phyloP scores from a whole-genome alignment of 2,329 filamentous ascomycete genomes.

The Parafenestella ontariensis region DNA sequence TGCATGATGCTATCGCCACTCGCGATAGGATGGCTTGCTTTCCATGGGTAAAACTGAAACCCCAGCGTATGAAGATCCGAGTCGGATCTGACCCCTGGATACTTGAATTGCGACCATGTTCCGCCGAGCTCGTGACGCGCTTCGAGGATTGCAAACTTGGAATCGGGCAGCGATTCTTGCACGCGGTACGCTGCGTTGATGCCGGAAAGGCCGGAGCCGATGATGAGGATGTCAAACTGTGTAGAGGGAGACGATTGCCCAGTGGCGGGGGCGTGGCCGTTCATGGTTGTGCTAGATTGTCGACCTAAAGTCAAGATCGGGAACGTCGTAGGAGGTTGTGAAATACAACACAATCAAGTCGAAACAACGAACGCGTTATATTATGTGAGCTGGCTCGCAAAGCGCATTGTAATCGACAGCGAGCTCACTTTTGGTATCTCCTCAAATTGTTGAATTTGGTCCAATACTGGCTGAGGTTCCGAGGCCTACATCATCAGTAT shows the following conservation, averaged over 20 bases:
- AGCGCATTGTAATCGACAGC: no score
- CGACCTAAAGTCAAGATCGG: background rate
- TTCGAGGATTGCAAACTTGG: conserved; percentile 72
- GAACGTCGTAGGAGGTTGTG: background rate
- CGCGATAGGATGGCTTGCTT: conserved; percentile 55
- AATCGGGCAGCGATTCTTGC: conserved; percentile 63
- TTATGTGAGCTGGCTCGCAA: no score
- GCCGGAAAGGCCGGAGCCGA: conserved; percentile 77
- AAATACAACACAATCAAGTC: no score
- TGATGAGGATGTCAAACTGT: conserved; percentile 61
- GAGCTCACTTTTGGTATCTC: no score
- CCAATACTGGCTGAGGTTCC: no score
- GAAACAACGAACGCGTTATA: no score
- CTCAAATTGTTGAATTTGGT: no score
- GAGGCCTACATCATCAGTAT: no score
- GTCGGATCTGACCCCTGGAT: conserved; percentile 70
- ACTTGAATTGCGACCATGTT: conserved; percentile 80
- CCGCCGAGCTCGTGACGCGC: conserved; percentile 71
- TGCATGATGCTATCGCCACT: conserved; percentile 53
- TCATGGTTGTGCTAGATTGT: conserved; percentile 30
- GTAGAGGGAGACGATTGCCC: conserved; percentile 10
- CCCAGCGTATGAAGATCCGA: conserved; percentile 60
- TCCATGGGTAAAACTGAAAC: conserved; percentile 76
- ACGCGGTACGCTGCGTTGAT: conserved; percentile 78
- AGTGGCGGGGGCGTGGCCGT: conserved; percentile 22